phyloP scores from a whole-genome alignment of 805 yeast genomes.

The Torulaspora delbrueckii region DNA sequence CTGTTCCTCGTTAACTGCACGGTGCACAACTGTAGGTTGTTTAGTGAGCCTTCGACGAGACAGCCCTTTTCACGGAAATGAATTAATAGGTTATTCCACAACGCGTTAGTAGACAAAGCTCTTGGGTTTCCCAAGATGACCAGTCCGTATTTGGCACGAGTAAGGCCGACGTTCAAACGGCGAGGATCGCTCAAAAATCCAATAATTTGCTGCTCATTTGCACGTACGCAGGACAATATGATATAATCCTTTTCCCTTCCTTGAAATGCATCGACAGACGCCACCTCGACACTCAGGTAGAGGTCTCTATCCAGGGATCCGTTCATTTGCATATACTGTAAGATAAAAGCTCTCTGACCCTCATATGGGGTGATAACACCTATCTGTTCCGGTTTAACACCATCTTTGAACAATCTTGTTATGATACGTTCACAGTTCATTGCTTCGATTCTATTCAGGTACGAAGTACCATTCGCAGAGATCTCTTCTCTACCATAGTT shows the following conservation, averaged over 20 bases:
- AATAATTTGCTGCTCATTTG: conserved; percentile 66
- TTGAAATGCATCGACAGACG: conserved; percentile 97
- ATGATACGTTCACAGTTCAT: conserved; percentile 79
- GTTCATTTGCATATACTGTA: conserved; percentile 70
- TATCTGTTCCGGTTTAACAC: conserved; percentile 72
- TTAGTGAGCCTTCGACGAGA: conserved; percentile 84
- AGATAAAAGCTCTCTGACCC: conserved; percentile 81
- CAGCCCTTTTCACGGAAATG: conserved; percentile 83
- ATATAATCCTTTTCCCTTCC: conserved; percentile 96
- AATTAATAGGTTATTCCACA: conserved; percentile 74
- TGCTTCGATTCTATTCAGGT: conserved; percentile 81
- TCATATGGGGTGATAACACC: conserved; percentile 94
- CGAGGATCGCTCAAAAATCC: conserved; percentile 84
- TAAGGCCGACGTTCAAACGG: conserved; percentile 82
- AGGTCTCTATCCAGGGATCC: conserved; percentile 61
- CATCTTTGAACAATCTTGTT: conserved; percentile 67
- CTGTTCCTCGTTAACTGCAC: conserved; percentile 43
- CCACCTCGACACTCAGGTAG: conserved; percentile 74
- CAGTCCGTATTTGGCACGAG: conserved; percentile 81
- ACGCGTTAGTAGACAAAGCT: conserved; percentile 58
- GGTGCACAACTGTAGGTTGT: conserved; percentile 66
- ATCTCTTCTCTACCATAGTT: conserved; percentile 86
- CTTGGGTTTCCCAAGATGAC: conserved; percentile 80
- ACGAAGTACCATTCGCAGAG: conserved; percentile 75
- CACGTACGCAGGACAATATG: conserved; percentile 90